Percentiles rank a stretch among this genome's conserved stretches.
Evolutionary conservation across 163 green algal genomes (phyloP).

Genomic region (Chloroidium sp.): DNA sequence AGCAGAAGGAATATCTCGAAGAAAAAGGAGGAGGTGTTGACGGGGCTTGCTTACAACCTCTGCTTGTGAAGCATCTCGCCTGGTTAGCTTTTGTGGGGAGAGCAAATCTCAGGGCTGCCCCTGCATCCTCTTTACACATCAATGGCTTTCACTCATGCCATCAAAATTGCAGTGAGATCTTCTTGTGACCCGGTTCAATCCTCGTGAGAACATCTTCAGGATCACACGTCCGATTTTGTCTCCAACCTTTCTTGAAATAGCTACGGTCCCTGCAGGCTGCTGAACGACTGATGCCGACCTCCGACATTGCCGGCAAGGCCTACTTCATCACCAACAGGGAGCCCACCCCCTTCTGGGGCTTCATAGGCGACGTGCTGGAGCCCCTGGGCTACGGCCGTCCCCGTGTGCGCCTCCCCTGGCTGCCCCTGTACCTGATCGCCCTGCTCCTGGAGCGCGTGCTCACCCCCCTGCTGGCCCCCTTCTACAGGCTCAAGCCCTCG

Average conservation of each 20-base stretch:
- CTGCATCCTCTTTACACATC: too few species aligned
- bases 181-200: too few species aligned
- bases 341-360: conserved; percentile 72
- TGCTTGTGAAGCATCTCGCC: too few species aligned
- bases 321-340: conserved; percentile 91
- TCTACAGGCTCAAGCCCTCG: conserved; percentile 9
- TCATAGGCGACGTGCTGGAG: conserved; percentile 76
- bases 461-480: background rate
- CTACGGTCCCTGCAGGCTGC: conserved; percentile 16
- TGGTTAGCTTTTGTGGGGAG: too few species aligned
- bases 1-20: too few species aligned
- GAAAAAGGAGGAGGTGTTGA: too few species aligned
- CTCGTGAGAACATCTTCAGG: too few species aligned
- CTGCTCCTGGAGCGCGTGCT: conserved; percentile 32
- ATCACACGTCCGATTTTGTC: background rate
- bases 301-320: conserved; percentile 43
- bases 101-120: too few species aligned
- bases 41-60: too few species aligned
- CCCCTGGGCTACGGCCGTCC: conserved; percentile 71
- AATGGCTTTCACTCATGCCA: too few species aligned
- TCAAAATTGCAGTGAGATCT: too few species aligned
- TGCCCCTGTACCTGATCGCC: conserved; percentile 64
- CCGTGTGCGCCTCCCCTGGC: conserved; percentile 45
- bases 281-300: conserved; percentile 25
- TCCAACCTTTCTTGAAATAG: background rate